phyloP scores from a whole-genome alignment of 345 rosid species.

The Moricandia moricandioides region DNA sequence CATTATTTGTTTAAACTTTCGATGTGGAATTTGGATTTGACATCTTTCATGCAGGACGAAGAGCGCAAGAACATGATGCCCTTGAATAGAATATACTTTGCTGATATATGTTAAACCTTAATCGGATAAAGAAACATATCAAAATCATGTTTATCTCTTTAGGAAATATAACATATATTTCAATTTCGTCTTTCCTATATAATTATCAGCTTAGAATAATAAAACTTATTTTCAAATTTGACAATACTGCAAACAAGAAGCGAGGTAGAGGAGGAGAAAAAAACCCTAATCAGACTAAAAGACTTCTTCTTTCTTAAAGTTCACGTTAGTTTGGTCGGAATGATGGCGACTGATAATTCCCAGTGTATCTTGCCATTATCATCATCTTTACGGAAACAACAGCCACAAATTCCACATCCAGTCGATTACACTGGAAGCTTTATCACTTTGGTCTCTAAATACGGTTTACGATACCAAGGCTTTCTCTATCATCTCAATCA shows the following conservation, averaged over 20 bases:
- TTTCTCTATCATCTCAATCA: slow-evolving; percentile 36
- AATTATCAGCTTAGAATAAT: neutral
- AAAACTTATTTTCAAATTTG: neutral
- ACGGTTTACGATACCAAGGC: slow-evolving; percentile 48
- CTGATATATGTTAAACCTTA: neutral
- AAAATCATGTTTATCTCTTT: neutral
- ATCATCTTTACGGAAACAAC: neutral
- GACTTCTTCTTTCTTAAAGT: neutral
- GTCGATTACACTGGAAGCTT: slow-evolving; percentile 43
- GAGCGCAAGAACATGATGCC: neutral
- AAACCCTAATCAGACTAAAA: neutral
- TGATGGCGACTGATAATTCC: slow-evolving; percentile 25
- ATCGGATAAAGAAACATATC: neutral
- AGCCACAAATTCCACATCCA: slow-evolving; percentile 2
- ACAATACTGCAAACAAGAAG: neutral
- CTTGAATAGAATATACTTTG: neutral
- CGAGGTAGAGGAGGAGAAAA: neutral
- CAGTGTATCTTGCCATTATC: neutral
- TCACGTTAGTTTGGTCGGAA: neutral
- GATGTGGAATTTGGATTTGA: no score
- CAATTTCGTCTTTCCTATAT: neutral
- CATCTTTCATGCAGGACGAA: no score
- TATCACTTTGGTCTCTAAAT: slow-evolving; percentile 44
- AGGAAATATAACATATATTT: neutral
- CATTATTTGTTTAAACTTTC: no score